phyloP scores from a whole-genome alignment of 2,329 filamentous ascomycete genomes.

The Scleromitrula shiraiana region DNA sequence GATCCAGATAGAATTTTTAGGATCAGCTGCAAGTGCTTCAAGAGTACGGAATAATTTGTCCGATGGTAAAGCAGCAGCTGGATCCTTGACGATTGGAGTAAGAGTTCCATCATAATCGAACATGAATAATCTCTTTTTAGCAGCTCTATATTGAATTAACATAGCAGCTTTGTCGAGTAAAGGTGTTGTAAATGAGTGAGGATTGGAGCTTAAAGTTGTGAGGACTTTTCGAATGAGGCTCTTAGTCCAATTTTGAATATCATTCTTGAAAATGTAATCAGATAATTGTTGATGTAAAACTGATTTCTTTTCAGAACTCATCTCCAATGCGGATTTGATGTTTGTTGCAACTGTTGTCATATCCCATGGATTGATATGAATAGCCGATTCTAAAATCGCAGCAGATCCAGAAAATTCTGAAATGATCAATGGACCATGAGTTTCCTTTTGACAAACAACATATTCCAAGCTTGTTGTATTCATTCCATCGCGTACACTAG shows the following conservation, averaged over 20 bases:
- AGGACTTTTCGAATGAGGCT: conserved; percentile 73
- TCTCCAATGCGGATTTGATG: conserved; percentile 73
- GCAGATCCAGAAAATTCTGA: conserved; percentile 96
- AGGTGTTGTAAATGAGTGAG: conserved; percentile 69
- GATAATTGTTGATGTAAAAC: conserved; percentile 70
- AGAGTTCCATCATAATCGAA: conserved; percentile 98
- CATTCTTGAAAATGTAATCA: conserved; percentile 75
- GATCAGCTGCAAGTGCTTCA: conserved; percentile 69
- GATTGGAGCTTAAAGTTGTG: conserved; percentile 69
- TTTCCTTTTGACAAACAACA: conserved; percentile 82
- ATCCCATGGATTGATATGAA: conserved; percentile 97
- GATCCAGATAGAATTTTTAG: conserved; percentile 90
- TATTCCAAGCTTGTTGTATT: conserved; percentile 96
- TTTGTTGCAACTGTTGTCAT: conserved; percentile 73
- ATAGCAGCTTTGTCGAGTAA: conserved; percentile 68
- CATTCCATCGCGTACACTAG: conserved; percentile 94
- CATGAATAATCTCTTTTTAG: conserved; percentile 84
- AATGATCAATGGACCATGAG: conserved; percentile 79
- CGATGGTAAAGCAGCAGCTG: conserved; percentile 80
- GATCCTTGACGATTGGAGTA: conserved; percentile 90
- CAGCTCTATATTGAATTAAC: conserved; percentile 63
- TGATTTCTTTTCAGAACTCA: conserved; percentile 58
- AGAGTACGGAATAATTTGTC: conserved; percentile 74
- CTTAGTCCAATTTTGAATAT: conserved; percentile 77
- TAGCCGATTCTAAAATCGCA: conserved; percentile 73